Evolutionary conservation across 768 basidiomycete species (phyloP).

Genomic region (Termitomyces sp.): DNA sequence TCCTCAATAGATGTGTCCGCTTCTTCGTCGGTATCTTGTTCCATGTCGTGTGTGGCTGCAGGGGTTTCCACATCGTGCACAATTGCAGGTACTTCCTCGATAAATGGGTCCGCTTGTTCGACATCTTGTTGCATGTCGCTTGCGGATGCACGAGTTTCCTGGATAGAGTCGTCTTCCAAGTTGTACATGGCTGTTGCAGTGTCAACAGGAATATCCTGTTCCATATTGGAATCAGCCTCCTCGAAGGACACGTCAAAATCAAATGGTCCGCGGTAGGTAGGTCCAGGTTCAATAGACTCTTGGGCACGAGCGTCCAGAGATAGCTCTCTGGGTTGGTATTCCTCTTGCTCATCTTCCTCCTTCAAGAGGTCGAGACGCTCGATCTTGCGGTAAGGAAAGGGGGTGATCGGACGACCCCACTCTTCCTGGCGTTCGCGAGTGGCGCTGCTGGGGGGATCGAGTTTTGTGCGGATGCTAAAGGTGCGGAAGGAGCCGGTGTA

Average conservation of each 20-base stretch:
- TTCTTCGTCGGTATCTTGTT: too few species aligned
- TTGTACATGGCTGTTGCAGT: too few species aligned
- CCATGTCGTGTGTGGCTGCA: too few species aligned
- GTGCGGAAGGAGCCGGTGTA: conserved; percentile 63
- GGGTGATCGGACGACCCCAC: conserved; percentile 71
- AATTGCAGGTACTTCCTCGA: too few species aligned
- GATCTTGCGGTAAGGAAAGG: conserved; percentile 41
- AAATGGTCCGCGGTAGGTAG: conserved; percentile 1
- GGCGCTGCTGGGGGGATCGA: conserved; percentile 56
- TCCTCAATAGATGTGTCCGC: not conserved
- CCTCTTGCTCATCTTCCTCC: conserved; percentile 19
- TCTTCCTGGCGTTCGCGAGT: conserved; percentile 42
- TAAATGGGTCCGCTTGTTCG: too few species aligned
- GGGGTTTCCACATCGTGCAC: too few species aligned
- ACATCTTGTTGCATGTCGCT: too few species aligned
- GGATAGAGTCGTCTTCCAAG: too few species aligned
- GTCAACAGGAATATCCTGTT: too few species aligned
- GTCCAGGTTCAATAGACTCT: conserved; percentile 11
- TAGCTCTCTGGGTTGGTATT: conserved; percentile 17
- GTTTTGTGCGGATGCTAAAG: conserved; percentile 53
- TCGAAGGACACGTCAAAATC: conserved; percentile 12
- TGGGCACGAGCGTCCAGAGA: conserved; percentile 1
- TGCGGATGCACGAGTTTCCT: too few species aligned
- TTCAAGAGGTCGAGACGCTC: conserved; percentile 14
- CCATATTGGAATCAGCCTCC: not conserved